Percentiles rank a stretch among this genome's conserved stretches.
These are phyloP conservation scores for Candida schatavii DNA, from an alignment of 805 yeast species.

Conservation along the genomic window DNA sequence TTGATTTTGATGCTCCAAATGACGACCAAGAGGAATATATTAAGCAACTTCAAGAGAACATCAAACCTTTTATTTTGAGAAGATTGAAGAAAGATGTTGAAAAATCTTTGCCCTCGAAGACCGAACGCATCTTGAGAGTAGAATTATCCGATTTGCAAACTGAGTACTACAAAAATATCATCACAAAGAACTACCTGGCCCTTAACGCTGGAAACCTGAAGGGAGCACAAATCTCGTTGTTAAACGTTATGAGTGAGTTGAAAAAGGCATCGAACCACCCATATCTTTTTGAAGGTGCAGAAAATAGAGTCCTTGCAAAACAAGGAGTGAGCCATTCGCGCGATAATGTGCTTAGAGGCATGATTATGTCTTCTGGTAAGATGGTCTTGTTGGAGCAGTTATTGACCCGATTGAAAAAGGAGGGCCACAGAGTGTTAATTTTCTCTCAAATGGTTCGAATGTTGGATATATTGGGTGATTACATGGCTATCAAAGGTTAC, in stretches of 20 bases:
- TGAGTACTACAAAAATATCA: constrained; percentile 88
- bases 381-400: constrained; percentile 94
- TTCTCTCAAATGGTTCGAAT: constrained; percentile 98
- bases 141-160: constrained; percentile 95
- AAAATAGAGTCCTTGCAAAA: constrained; percentile 69
- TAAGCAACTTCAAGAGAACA: constrained; percentile 74
- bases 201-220: constrained; percentile 80
- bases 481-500: constrained; percentile 79
- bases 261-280: constrained; percentile 98
- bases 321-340: constrained; percentile 57
- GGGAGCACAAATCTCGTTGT: constrained; percentile 71
- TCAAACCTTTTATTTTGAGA: constrained; percentile 90
- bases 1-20: constrained; percentile 88
- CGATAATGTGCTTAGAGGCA: constrained; percentile 80
- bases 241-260: constrained; percentile 92
- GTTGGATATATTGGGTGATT: constrained; percentile 93
- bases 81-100: constrained; percentile 97
- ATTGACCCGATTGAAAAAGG: constrained; percentile 77
- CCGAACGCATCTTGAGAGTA: constrained; percentile 92
- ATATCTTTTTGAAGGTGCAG: constrained; percentile 90
- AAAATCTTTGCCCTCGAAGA: constrained; percentile 91
- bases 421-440: constrained; percentile 93
- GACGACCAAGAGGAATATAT: constrained; percentile 86
- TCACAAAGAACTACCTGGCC: constrained; percentile 90
- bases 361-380: constrained; percentile 97